Evolutionary conservation across 2,329 filamentous ascomycete species (phyloP).

Genomic region (Aaosphaeria arxii): DNA sequence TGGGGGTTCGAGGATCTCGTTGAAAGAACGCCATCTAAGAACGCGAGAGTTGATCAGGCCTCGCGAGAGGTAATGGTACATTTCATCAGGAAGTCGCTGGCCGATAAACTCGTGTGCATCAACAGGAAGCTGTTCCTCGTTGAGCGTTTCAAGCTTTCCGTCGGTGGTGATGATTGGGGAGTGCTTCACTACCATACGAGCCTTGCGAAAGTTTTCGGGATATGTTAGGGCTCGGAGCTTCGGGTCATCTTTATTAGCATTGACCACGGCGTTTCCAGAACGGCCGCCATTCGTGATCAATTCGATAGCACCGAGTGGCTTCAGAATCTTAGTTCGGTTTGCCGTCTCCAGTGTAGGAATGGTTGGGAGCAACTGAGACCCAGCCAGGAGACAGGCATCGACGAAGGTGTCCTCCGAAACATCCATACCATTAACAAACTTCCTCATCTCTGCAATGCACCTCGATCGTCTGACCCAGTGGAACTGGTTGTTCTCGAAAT

Average conservation of each 20-base stretch:
- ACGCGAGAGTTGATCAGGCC: conserved; percentile 78
- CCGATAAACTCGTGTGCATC: conserved; percentile 90
- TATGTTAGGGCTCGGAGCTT: conserved; percentile 70
- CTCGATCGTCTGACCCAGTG: conserved; percentile 62
- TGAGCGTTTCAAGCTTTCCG: conserved; percentile 74
- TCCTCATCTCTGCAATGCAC: conserved; percentile 64
- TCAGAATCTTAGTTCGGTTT: conserved; percentile 53
- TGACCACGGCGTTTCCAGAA: conserved; percentile 72
- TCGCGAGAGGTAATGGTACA: conserved; percentile 84
- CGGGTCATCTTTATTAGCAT: conserved; percentile 76
- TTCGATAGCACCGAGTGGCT: conserved; percentile 73
- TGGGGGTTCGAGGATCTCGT: conserved; percentile 74
- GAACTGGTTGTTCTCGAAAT: conserved; percentile 68
- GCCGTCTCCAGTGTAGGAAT: conserved; percentile 72
- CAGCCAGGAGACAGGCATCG: conserved; percentile 78
- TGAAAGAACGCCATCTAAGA: conserved; percentile 77
- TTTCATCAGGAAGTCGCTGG: conserved; percentile 82
- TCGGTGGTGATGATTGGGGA: conserved; percentile 75
- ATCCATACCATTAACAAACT: conserved; percentile 36
- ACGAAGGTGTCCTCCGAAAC: conserved; percentile 72
- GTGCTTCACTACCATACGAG: conserved; percentile 80
- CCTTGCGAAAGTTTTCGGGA: conserved; percentile 81
- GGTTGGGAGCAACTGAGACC: conserved; percentile 73
- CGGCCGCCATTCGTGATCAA: conserved; percentile 64
- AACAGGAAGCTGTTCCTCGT: conserved; percentile 69